These are phyloP conservation scores for Arbutus unedo DNA, from an alignment of 148 eudicot genomes.

Conservation along the genomic window DNA sequence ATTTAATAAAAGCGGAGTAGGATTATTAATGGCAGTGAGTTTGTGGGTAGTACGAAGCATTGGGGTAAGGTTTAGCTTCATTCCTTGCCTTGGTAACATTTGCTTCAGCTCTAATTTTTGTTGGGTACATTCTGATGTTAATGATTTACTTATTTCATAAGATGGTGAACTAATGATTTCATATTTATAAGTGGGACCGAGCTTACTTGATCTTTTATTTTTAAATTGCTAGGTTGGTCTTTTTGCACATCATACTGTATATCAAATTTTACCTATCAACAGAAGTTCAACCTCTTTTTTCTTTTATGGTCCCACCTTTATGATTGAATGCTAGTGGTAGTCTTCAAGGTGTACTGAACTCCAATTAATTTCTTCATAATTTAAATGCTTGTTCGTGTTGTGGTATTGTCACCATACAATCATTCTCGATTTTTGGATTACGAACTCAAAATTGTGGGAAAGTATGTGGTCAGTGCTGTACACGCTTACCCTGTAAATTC, in stretches of 20 bases:
- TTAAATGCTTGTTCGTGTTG: neutral
- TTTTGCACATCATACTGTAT: neutral
- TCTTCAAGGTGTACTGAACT: neutral
- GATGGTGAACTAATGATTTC: neutral
- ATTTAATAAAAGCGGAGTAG: slow-evolving; percentile 98
- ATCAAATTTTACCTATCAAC: neutral
- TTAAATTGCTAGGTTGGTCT: neutral
- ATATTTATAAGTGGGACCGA: neutral
- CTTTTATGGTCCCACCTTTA: neutral
- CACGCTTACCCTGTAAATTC: neutral
- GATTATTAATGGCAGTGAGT: slow-evolving; percentile 91
- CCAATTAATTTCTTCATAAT: neutral
- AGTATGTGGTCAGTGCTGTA: neutral
- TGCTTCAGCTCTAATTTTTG: neutral
- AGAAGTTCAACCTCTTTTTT: neutral
- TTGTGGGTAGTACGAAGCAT: slow-evolving; percentile 89
- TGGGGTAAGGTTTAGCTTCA: slow-evolving; percentile 55
- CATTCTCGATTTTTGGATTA: neutral
- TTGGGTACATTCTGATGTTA: neutral
- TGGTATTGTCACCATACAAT: neutral
- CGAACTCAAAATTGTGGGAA: neutral
- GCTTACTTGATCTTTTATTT: neutral
- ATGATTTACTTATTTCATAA: neutral
- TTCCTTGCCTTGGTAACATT: neutral
- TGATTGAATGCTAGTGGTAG: neutral